Percentiles rank a stretch among this genome's conserved stretches.
Evolutionary conservation across 2,329 filamentous ascomycete genomes (phyloP).

Genomic region (Pseudogymnoascus sp.): DNA sequence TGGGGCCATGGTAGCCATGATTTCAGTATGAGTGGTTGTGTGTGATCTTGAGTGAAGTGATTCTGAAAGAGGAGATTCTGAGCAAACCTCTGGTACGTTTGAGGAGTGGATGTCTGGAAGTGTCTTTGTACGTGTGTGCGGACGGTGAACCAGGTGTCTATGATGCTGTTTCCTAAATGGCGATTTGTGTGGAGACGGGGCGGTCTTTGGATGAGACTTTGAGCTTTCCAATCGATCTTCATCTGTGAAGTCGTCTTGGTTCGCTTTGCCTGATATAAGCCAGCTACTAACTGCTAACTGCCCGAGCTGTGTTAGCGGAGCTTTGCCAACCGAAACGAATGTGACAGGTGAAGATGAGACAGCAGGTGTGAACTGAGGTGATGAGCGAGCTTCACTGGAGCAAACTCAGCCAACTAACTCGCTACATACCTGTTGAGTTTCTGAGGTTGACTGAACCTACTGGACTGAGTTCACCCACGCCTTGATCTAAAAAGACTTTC

Average conservation of each 20-base stretch:
- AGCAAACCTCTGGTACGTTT: neutral
- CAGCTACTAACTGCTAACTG: neutral
- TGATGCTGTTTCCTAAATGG: neutral
- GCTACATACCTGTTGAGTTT: neutral
- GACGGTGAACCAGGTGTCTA: neutral
- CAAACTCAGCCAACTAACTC: too few relatives aligned
- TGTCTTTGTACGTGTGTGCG: neutral
- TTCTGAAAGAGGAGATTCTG: neutral
- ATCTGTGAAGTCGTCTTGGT: neutral
- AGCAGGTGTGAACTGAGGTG: neutral
- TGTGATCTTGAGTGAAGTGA: neutral
- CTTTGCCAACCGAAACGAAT: neutral
- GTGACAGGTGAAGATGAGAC: neutral
- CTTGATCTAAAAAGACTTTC: neutral
- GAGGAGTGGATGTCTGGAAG: neutral
- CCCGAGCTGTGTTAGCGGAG: neutral
- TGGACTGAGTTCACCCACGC: neutral
- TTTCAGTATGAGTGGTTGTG: neutral
- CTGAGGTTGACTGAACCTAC: neutral
- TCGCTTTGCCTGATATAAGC: too few relatives aligned
- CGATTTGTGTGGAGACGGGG: neutral
- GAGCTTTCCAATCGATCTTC: neutral
- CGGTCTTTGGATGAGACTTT: neutral
- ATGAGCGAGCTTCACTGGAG: neutral
- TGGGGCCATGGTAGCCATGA: neutral